phyloP scores from a whole-genome alignment of 2,329 filamentous ascomycete species.

The Verticillium nubilum region DNA sequence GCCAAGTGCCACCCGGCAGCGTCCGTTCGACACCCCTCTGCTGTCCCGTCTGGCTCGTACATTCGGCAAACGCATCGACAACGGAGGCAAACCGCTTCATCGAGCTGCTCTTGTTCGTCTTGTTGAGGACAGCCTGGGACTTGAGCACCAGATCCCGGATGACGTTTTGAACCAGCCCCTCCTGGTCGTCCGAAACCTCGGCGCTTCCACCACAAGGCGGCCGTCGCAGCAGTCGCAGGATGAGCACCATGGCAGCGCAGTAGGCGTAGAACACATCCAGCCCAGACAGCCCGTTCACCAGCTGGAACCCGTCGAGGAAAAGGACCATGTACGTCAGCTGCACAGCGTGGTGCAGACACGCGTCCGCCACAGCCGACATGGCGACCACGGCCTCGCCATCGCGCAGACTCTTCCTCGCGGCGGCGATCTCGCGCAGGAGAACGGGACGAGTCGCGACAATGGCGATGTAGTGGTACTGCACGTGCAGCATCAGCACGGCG shows the following conservation, averaged over 20 bases:
- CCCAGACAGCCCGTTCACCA: constrained; percentile 26
- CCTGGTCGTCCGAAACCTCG: constrained; percentile 9
- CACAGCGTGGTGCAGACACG: constrained; percentile 22
- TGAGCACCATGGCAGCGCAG: constrained; percentile 24
- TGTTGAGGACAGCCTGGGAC: constrained; percentile 14
- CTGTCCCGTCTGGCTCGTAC: constrained; percentile 2
- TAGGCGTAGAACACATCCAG: constrained; percentile 30
- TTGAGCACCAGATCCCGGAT: constrained; percentile 7
- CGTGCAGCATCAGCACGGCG: constrained; percentile 21
- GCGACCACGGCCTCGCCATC: neutral
- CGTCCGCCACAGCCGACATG: constrained; percentile 10
- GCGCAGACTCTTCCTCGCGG: neutral
- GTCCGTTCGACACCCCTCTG: neutral
- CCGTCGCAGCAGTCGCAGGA: constrained; percentile 15
- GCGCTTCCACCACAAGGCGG: constrained; percentile 2
- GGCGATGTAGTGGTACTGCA: constrained; percentile 25
- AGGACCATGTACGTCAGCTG: constrained; percentile 24
- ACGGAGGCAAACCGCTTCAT: constrained; percentile 22
- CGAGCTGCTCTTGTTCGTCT: constrained; percentile 20
- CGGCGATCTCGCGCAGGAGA: constrained; percentile 18
- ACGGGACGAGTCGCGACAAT: constrained; percentile 24
- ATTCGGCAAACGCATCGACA: constrained; percentile 20
- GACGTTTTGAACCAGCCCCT: constrained; percentile 13
- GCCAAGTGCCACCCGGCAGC: neutral
- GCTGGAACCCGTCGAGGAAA: constrained; percentile 23